These are phyloP conservation scores for Cladosporium sp. DNA, from an alignment of 2,329 filamentous ascomycete species.

Conservation along the genomic window DNA sequence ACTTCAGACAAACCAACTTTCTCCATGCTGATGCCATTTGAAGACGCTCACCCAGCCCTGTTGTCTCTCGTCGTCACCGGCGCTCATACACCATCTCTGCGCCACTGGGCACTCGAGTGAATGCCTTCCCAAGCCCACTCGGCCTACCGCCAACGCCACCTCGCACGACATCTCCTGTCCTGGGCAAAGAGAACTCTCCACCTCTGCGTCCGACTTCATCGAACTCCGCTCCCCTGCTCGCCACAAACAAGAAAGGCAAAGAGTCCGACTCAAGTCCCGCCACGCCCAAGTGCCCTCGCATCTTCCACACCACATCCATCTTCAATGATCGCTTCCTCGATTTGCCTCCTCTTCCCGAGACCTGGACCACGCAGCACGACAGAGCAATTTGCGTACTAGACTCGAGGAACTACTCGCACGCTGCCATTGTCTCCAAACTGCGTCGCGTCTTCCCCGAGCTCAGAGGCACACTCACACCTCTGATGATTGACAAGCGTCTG, in stretches of 20 bases:
- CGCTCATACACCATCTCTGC: conserved; percentile 13
- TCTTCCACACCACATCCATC: conserved; percentile 14
- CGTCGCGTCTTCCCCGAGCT: conserved; percentile 28
- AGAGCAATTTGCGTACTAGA: conserved; percentile 33
- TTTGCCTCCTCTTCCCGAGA: conserved; percentile 26
- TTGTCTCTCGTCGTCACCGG: conserved; percentile 4
- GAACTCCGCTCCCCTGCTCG: conserved; percentile 5
- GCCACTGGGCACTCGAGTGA: conserved; percentile 6
- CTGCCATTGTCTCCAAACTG: conserved; percentile 27
- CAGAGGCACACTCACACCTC: conserved; percentile 23
- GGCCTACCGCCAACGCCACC: conserved; percentile 8
- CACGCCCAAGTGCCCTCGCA: conserved; percentile 1
- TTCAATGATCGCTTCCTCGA: conserved; percentile 23
- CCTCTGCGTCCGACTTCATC: conserved; percentile 2
- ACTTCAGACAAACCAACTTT: not conserved
- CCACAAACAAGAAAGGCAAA: not conserved
- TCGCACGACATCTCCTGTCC: not conserved
- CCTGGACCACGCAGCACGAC: conserved; percentile 30
- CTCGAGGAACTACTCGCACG: conserved; percentile 24
- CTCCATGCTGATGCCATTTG: not conserved
- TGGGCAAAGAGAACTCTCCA: conserved; percentile 7
- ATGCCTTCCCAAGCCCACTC: conserved; percentile 10
- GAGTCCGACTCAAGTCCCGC: not conserved
- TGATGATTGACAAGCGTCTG: conserved; percentile 33
- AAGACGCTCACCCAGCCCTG: conserved; percentile 5